Evolutionary conservation across 2,329 filamentous ascomycete species (phyloP), one percentile per base, ranked within the genome.

Genomic region (Cladosporium sp.): DNA sequence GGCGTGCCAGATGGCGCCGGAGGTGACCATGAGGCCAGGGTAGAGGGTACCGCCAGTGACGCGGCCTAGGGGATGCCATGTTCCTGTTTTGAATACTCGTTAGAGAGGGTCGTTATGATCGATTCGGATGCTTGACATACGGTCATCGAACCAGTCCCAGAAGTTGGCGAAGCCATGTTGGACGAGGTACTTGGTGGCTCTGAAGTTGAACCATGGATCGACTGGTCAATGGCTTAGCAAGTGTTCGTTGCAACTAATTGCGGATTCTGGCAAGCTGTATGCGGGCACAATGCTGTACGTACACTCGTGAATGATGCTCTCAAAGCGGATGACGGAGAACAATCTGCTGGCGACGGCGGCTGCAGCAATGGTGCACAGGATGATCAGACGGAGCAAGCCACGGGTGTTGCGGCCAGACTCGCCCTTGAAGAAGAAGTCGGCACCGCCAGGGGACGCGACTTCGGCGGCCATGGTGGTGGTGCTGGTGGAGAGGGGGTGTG

Each of bases 281-380:
- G 12, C 8, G 8, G 12, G 28, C 28, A 10, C 4, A 44, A 36
- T 36, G n/a, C 19, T 28, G 15, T 10, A 52, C 34, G 13, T 58
- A 97, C 94, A 99, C 82, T 99, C 94, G 82, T 99, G 94, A 71
- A 99, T 99, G 71, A 99, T 99, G 78, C 91, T 96, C 79, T 99
- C 94, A 73, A 99, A 99, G 66, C 94, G 89, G 77, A 99, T 97
- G 65, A 99, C 94, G 70, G 91, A 97, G 83, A 99, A 99, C 66
- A 99, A 82, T 76, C 94, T 90, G 76, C 92, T 96, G 65, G 92
- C 85, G 71, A 97, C 84, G 65, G 93, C 91, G 62, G 94, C 92
- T 58, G 85, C 91, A 64, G 94, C 94, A 75, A 99, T 97, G 71
- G 93, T 85, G 70, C 81, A 83, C 68, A 99, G 85, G 77, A 99